Conservation (phyloP, 2,329 filamentous ascomycete genomes). For the Cryphonectria nitschkei region DNA sequence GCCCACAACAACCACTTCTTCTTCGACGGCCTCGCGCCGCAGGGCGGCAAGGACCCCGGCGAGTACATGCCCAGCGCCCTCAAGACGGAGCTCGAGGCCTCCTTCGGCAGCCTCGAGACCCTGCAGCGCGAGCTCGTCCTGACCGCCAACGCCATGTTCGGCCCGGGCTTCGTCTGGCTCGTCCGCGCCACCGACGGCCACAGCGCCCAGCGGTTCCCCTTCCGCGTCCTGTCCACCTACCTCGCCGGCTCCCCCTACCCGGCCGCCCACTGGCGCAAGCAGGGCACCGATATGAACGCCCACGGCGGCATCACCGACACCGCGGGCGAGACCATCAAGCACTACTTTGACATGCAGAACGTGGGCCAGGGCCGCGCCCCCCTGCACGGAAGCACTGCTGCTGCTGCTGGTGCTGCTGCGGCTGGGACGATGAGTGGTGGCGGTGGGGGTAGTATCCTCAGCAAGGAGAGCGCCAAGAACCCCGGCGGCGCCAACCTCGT, state of each 20-base stretch:
- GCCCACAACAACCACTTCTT: slow-evolving; percentile 89
- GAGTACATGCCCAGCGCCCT: slow-evolving; percentile 46
- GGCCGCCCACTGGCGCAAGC: slow-evolving; percentile 78
- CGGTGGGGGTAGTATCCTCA: background rate
- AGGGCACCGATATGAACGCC: slow-evolving; percentile 72
- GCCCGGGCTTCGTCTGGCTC: slow-evolving; percentile 96
- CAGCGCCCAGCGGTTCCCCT: slow-evolving; percentile 41
- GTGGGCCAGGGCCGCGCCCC: slow-evolving; percentile 41
- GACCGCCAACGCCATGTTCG: slow-evolving; percentile 90
- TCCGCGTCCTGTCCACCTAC: slow-evolving; percentile 84
- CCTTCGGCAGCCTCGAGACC: slow-evolving; percentile 83
- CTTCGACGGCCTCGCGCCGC: slow-evolving; percentile 61
- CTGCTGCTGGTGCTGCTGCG: slow-evolving; percentile 32
- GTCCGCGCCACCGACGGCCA: slow-evolving; percentile 54
- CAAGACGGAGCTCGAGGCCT: slow-evolving; percentile 61
- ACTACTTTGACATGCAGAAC: slow-evolving; percentile 47
- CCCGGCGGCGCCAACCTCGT: slow-evolving; percentile 71
- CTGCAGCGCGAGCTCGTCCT: slow-evolving; percentile 78
- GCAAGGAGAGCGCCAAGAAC: slow-evolving; percentile 41
- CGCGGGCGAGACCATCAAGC: slow-evolving; percentile 35
- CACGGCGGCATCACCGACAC: slow-evolving; percentile 46
- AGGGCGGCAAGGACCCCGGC: slow-evolving; percentile 49
- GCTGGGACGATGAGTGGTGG: too few relatives aligned
- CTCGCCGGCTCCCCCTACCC: slow-evolving; percentile 87
- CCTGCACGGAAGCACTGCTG: slow-evolving; percentile 24